Percentiles rank a stretch among this genome's conserved stretches.
Evolutionary conservation across 108 stramenopile species (phyloP).

Genomic region (Ochromonas danica): DNA sequence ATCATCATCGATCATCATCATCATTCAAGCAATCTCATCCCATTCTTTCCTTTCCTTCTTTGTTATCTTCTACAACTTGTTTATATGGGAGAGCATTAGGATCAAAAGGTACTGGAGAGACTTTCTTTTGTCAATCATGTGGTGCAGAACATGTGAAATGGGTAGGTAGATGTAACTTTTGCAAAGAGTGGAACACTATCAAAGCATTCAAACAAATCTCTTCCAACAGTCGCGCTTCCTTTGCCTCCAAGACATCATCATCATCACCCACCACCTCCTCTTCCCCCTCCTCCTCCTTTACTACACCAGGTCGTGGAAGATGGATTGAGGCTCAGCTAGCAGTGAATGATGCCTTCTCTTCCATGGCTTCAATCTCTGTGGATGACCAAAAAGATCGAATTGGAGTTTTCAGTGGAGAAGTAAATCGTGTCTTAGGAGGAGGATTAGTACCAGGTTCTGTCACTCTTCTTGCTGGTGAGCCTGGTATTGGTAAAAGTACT

Average conservation of each 20-base stretch:
- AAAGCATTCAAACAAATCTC: constrained; percentile 65
- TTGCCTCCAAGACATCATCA: not conserved
- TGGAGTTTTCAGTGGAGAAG: constrained; percentile 64
- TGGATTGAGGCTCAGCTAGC: not conserved
- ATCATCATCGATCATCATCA: no score
- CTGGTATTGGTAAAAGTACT: constrained; percentile 71
- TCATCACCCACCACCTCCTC: not conserved
- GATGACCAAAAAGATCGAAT: constrained; percentile 40
- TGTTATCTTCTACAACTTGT: no score
- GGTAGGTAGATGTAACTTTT: constrained; percentile 79
- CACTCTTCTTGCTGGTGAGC: constrained; percentile 80
- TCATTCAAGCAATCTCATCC: no score
- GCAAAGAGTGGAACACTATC: constrained; percentile 84
- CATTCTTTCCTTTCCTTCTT: no score
- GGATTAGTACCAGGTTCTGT: constrained; percentile 83
- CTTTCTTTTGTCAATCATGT: constrained; percentile 52
- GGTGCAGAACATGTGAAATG: constrained; percentile 82
- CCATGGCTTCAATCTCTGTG: constrained; percentile 34
- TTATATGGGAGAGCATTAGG: no score
- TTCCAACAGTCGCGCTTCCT: constrained; percentile 31
- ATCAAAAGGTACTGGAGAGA: no score
- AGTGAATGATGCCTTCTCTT: constrained; percentile 7
- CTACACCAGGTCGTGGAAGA: not conserved
- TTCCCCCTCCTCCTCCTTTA: not conserved
- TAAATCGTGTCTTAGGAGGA: constrained; percentile 84